Evolutionary conservation across 2,329 filamentous ascomycete species (phyloP).

Genomic region (Herpotrichia juniperi): DNA sequence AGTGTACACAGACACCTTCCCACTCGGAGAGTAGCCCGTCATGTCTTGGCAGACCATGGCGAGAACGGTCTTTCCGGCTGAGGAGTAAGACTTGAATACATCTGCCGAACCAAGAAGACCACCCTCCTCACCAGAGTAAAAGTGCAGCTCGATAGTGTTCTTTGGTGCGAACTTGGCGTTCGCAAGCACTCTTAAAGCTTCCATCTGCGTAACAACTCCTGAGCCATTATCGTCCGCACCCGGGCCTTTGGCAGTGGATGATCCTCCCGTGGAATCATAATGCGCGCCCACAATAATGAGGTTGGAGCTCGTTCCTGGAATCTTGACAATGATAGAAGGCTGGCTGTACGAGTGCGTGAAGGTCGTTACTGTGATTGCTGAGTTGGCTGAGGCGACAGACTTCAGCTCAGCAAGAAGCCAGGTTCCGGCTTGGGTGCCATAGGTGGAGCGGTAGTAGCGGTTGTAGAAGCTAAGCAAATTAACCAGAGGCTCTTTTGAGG

Average conservation of each 20-base stretch:
- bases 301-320: background rate
- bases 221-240: slow-evolving; percentile 1
- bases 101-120: background rate
- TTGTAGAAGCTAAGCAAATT: background rate
- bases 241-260: background rate
- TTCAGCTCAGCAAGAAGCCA: background rate
- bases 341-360: slow-evolving; percentile 1
- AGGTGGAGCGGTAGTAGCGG: background rate
- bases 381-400: background rate
- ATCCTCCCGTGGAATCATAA: background rate
- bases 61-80: background rate
- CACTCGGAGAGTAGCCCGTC: background rate
- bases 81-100: slow-evolving; percentile 1
- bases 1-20: background rate
- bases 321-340: background rate
- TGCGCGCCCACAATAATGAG: background rate
- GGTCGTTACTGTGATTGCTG: background rate
- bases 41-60: slow-evolving; percentile 1
- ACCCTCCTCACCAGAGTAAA: background rate
- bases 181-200: background rate
- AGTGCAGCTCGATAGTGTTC: slow-evolving; percentile 1
- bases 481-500: background rate
- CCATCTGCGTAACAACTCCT: background rate
- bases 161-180: background rate
- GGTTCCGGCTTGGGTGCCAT: background rate